Evolutionary conservation across 108 stramenopile species (phyloP).

Genomic region (Thalassiosira profunda): DNA sequence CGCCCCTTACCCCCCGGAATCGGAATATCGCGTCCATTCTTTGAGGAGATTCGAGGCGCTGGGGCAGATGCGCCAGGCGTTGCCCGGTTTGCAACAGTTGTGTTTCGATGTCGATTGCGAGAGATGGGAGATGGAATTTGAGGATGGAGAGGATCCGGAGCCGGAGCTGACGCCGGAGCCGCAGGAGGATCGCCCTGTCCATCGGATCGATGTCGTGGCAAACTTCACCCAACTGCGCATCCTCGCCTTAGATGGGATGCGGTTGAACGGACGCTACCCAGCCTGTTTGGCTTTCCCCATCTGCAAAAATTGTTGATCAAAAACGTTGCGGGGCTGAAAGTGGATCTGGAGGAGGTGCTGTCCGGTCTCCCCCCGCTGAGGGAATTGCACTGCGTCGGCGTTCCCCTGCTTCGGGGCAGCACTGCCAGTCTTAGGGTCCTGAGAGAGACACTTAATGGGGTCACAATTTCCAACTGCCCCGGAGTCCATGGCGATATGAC

Average conservation of each 20-base stretch:
- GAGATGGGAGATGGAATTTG: too few relatives aligned
- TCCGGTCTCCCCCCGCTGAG: slow-evolving; percentile 3
- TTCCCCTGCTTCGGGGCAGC: neutral
- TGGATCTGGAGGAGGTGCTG: slow-evolving; percentile 16
- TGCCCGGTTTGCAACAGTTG: too few relatives aligned
- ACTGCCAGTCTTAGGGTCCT: slow-evolving; percentile 14
- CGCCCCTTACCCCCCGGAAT: too few relatives aligned
- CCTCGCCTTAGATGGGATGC: neutral
- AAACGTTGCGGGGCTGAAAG: neutral
- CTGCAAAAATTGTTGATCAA: neutral
- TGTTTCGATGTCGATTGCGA: too few relatives aligned
- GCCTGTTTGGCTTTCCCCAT: slow-evolving; percentile 9
- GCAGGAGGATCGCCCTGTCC: too few relatives aligned
- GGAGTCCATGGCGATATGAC: neutral
- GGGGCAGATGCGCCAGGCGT: too few relatives aligned
- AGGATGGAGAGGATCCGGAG: too few relatives aligned
- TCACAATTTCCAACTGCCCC: neutral
- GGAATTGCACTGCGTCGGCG: neutral
- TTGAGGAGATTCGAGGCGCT: too few relatives aligned
- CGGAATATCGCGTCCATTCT: too few relatives aligned
- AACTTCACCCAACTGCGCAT: neutral
- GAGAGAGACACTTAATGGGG: slow-evolving; percentile 5
- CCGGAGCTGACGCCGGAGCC: too few relatives aligned
- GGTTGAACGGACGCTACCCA: slow-evolving; percentile 12
- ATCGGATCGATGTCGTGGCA: neutral